Conservation (phyloP, 208 protist genomes). For the Trypanosoma grayi region DNA sequence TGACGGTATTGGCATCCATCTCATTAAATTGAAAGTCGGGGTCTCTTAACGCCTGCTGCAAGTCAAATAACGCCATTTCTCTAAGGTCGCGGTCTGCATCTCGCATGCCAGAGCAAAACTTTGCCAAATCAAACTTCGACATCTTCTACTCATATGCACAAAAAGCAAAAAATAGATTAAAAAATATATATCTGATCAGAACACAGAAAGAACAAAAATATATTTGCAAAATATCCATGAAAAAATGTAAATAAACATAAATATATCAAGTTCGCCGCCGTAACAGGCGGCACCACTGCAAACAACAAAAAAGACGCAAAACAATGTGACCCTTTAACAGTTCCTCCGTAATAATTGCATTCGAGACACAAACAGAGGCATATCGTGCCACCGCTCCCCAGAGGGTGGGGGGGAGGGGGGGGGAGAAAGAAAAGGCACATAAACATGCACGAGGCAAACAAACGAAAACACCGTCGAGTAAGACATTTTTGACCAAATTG, state of each 20-base stretch:
- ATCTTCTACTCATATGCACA: constrained; percentile 15
- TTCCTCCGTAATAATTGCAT: too few relatives aligned
- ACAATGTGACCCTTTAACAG: too few relatives aligned
- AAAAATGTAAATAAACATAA: neutral
- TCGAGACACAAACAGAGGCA: too few relatives aligned
- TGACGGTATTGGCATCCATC: constrained; percentile 17
- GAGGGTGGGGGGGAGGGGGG: too few relatives aligned
- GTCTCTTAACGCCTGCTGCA: constrained; percentile 33
- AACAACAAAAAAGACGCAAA: too few relatives aligned
- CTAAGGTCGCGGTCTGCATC: constrained; percentile 68
- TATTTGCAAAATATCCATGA: neutral
- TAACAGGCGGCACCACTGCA: too few relatives aligned
- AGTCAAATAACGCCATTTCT: constrained; percentile 70
- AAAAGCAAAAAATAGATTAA: constrained; percentile 14
- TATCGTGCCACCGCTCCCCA: too few relatives aligned
- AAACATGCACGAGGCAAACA: too few relatives aligned
- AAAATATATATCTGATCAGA: constrained; percentile 6
- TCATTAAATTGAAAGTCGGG: constrained; percentile 13
- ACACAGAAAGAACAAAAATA: constrained; percentile 6
- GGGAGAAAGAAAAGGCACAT: too few relatives aligned
- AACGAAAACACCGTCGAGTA: too few relatives aligned
- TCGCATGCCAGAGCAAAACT: constrained; percentile 46
- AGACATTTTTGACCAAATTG: neutral
- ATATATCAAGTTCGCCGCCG: too few relatives aligned
- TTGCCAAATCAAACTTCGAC: constrained; percentile 25